Base-by-base conservation (phyloP, 139 green algal genomes). In the Closterium sp. region DNA sequence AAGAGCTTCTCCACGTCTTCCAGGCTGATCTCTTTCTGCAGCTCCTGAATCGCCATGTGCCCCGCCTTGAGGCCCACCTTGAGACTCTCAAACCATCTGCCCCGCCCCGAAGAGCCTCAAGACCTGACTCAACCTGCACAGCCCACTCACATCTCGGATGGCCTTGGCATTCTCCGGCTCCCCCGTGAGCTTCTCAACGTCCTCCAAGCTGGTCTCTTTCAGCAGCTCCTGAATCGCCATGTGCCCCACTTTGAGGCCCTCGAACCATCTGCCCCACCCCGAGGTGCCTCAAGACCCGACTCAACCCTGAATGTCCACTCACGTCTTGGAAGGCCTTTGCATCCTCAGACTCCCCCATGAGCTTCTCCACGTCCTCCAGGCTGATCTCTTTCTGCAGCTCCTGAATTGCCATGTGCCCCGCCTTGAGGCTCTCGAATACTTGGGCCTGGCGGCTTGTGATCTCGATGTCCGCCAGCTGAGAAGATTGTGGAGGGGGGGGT, bases 1-100 rank as follows among this genome's bases (percentile, higher is more conserved):
- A 95, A 96, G 84, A 97, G 94, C 90, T 94, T 91, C 91, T 97
- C 94, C 31, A 98, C 94, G 66, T 98, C 97, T 55, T 98, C 97
- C 87, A 98, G 83, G 0, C 91, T 93, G 33, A 97, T 94, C 94
- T 96, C 92, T 43, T 95, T 93, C 91, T 98, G 97, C 89, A 98
- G 93, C 86, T 95, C 31, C 86, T 98, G 96, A 3, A 98, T 87
- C 23, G 94, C 96, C 2, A 93, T 91, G 81, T 96, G 96, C 34
- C 97, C 97, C 34, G 96, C 64, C 90, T 98, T 96, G 2, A 98
- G 93, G 8, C 95, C 36, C 36, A 6, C 36, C 36, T 55, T 55
- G 4, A 55, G 36, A 6, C 36, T 55, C 36, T 55, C 36, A 55
- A 55, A 55, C 36, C n/a, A n/a, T n/a, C n/a, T n/a, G n/a, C n/a